Percentiles rank a stretch among this genome's conserved stretches.
phyloP scores from a whole-genome alignment of 495 filamentous ascomycete genomes.

The Barbatosphaeria neglecta region DNA sequence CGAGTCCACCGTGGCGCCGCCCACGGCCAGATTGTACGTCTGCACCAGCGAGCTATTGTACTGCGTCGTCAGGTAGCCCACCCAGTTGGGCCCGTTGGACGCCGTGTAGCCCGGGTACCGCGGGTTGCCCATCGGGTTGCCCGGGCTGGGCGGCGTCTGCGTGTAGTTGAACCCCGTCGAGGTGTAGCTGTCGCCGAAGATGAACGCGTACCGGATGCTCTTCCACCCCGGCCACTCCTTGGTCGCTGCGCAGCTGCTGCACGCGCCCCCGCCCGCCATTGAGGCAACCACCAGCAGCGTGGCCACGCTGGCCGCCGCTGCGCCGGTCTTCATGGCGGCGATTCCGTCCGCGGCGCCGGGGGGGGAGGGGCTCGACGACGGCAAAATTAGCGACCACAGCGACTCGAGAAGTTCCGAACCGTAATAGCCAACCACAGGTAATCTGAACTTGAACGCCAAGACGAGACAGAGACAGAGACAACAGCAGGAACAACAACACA shows the following conservation, averaged over 20 bases:
- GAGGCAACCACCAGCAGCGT: no score
- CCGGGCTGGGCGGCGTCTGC: slow-evolving; percentile 37
- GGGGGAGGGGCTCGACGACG: no score
- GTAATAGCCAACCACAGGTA: no score
- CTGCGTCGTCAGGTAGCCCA: slow-evolving; percentile 49
- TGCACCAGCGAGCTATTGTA: slow-evolving; percentile 49
- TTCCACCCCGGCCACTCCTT: slow-evolving; percentile 34
- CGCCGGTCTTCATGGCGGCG: not conserved
- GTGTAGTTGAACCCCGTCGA: slow-evolving; percentile 53
- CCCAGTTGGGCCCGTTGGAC: slow-evolving; percentile 54
- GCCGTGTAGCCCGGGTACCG: slow-evolving; percentile 48
- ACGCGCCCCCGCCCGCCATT: not conserved
- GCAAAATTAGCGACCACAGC: no score
- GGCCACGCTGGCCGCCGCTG: not conserved
- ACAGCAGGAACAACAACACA: no score
- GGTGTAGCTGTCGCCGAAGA: slow-evolving; percentile 44
- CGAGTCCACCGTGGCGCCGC: slow-evolving; percentile 57
- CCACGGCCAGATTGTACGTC: slow-evolving; percentile 59
- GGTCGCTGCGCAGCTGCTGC: slow-evolving; percentile 8
- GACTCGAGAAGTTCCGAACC: no score
- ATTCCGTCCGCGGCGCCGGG: not conserved
- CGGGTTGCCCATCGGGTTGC: slow-evolving; percentile 72
- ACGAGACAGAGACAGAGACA: no score
- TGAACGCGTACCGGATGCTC: slow-evolving; percentile 37
- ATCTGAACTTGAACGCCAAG: no score